Base-by-base conservation (phyloP, 495 filamentous ascomycete species). In the Polyplosphaeria fusca region DNA sequence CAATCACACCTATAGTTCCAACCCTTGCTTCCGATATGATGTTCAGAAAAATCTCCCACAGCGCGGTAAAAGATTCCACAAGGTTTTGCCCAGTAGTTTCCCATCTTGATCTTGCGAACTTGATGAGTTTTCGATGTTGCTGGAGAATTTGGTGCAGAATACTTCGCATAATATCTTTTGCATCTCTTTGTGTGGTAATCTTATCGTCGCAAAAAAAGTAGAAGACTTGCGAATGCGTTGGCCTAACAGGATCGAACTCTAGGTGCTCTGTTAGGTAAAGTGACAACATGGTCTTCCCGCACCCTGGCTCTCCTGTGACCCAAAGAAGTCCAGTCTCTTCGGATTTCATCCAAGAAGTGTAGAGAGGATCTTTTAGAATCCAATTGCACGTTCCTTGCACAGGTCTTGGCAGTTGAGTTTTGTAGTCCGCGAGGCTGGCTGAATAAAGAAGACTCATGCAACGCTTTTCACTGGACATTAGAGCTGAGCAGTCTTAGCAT, bases 261-360 rank as follows among this genome's bases (percentile, higher is more conserved):
- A 64, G 44, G 23, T 61, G 44, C 11, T 51, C 57, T 5, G 48
- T 50, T 12, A 64, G 28, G 35, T 55, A 64, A 26, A 23, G 22
- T 38, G 57, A 61, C 7, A 64, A 40, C 30, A 61, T 61, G 12
- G 61, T 60, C 41, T 61, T 64, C 7, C 61, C 61, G 20, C 56
- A 60, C 20, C 61, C 61, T 11, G 61, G 35, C 43, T 52, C 27
- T 9, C 61, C 61, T n/a, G 61, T 64, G 16, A 64, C 49, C 61
- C 61, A 64, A 27, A 64, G 57, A 4, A 64, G 52, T 13, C 43
- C 25, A 5, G 44, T 60, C n/a, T 52, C 46, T 32, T 47, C 44
- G 20, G 45, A 18, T 1, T 25, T 40, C 45, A 61, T 26, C 61
- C 61, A 64, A 30, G 38, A 14, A 12, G 40, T 14, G 35, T 56